These are phyloP conservation scores for Crassisporium funariophilum DNA, from an alignment of 768 basidiomycete species.

Conservation along the genomic window DNA sequence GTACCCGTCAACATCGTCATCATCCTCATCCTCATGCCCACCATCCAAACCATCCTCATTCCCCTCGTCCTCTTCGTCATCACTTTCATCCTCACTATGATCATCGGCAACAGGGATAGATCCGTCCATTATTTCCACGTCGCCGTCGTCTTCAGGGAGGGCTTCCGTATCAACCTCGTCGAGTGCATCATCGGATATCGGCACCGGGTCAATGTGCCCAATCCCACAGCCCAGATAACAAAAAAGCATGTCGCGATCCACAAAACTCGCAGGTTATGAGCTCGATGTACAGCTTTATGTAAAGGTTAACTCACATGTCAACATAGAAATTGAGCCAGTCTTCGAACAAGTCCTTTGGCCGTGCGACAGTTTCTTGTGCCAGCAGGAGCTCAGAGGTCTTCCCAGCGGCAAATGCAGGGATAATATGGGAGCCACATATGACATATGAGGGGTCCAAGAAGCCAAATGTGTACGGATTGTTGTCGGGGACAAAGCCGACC, in stretches of 20 bases:
- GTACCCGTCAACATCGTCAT: constrained; percentile 3
- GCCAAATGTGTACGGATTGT: constrained; percentile 29
- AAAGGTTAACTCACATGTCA: constrained; percentile 30
- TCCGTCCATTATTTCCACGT: not conserved
- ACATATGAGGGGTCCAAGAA: constrained; percentile 36
- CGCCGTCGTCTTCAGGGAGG: not conserved
- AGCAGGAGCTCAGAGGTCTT: constrained; percentile 3
- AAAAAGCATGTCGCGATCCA: constrained; percentile 43
- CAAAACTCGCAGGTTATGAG: constrained; percentile 29
- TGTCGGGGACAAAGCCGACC: constrained; percentile 35
- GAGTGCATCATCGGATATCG: not conserved
- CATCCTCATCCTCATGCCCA: constrained; percentile 1
- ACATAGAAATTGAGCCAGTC: constrained; percentile 37
- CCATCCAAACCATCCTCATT: not conserved
- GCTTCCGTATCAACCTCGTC: not conserved
- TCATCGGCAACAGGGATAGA: too few relatives aligned
- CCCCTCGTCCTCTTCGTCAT: not conserved
- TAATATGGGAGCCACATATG: constrained; percentile 33
- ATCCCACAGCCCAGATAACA: constrained; percentile 12
- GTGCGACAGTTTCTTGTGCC: not conserved
- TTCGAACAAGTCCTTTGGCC: constrained; percentile 1
- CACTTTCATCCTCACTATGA: not conserved
- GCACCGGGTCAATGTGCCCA: constrained; percentile 4
- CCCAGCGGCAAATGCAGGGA: constrained; percentile 32
- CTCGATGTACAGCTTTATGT: not conserved